Base-by-base conservation (phyloP, 106 monocot species). In the Dendrobium huoshanense region DNA sequence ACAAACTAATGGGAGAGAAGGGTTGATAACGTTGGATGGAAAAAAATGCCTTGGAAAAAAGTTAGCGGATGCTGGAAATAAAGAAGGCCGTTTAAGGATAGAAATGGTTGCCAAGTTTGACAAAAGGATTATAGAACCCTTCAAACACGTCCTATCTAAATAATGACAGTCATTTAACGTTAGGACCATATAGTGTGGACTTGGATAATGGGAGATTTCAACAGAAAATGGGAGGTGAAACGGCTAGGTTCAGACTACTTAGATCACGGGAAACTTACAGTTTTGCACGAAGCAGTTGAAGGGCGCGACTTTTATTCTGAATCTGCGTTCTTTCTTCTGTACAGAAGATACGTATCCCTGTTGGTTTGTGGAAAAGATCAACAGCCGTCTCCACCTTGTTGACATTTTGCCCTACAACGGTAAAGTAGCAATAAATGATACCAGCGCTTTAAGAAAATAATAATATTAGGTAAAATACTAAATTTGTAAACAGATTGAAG, bases 371-470 rank as follows among this genome's bases (percentile, higher is more conserved):
- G 74, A 92, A 82, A 85, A 98, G 97, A 64, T 94, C 97, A 65
- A 94, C 80, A 56, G 97, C 97, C 74, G 97, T 98, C 87, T 98
- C 97, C 73, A 98, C 97, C 85, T 98, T 98, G 84, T 98, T 98
- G 55, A 98, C 97, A 86, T 98, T 97, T 83, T 94, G 97, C 77
- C 96, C 96, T 96, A 90, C 79, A 90, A 27, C 67, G 31, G 76
- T 59, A 13, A 83, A 81, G 13, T 68, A 44, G 44, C 43, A 73
- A 44, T 5, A 75, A 75, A 75, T 75, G 15, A 72, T 13, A 67
- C 17, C 27, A 40, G 40, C 15, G 13, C 40, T 37, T 18, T 65
- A 7, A 65, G 24, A 25, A 24, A 65, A 65, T 25, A 65, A 65
- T 65, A 65, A 65, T 65, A 65, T 25, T 24, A 15, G 64, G 7